Conservation (phyloP, 345 rosid species). For the Populus pruinosa region DNA sequence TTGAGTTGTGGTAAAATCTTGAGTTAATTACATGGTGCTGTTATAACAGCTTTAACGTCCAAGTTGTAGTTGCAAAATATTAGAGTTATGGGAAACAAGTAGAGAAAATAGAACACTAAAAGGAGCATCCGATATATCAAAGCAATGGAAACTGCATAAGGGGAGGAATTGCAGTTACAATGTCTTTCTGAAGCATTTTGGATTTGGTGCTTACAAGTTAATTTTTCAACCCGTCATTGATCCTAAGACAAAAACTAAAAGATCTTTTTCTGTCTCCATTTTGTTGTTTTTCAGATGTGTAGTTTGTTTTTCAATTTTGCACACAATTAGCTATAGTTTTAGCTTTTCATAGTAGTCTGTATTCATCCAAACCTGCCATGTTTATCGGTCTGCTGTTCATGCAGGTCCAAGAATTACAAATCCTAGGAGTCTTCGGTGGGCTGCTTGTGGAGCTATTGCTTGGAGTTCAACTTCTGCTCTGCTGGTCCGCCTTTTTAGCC, state of each 20-base stretch:
- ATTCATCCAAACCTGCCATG: not conserved
- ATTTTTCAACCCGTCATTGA: not conserved
- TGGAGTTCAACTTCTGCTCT: conserved; percentile 60
- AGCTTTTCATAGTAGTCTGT: not conserved
- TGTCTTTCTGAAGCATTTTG: not conserved
- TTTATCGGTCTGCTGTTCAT: conserved; percentile 2
- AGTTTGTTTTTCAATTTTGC: not conserved
- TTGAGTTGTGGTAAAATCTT: not conserved
- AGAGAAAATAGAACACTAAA: not conserved
- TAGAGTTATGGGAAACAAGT: not conserved
- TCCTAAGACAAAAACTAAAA: too few relatives aligned
- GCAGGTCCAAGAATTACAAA: conserved; percentile 61
- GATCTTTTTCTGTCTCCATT: not conserved
- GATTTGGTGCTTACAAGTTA: not conserved
- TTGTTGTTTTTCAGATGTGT: not conserved
- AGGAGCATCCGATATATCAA: not conserved
- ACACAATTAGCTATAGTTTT: not conserved
- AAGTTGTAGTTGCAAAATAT: not conserved
- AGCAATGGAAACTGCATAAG: not conserved
- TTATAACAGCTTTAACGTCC: not conserved
- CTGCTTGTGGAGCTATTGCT: conserved; percentile 75
- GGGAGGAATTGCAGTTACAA: not conserved
- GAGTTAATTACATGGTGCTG: not conserved
- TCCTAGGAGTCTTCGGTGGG: conserved; percentile 84
- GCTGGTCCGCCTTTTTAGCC: conserved; percentile 80